These are phyloP conservation scores for Calycina herbarum DNA, from an alignment of 2,329 filamentous ascomycete species.

Conservation along the genomic window DNA sequence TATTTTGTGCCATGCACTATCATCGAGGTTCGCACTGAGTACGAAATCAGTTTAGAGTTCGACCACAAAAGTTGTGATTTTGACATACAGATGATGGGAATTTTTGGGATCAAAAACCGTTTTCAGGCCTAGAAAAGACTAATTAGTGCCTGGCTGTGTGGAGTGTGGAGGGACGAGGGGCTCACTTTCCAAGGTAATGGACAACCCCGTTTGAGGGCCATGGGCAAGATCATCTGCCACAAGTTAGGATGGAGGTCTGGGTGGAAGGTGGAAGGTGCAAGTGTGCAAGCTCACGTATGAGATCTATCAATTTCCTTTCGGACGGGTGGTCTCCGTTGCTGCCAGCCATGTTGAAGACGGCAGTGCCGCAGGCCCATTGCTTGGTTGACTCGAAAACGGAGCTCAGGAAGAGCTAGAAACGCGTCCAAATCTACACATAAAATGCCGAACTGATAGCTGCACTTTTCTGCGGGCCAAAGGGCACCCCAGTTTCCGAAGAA, in stretches of 20 bases:
- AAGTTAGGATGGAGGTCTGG: not conserved
- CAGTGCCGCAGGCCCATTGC: not conserved
- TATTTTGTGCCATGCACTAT: conserved; percentile 78
- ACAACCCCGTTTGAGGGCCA: not conserved
- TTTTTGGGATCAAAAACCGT: conserved; percentile 33
- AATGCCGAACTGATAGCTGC: not conserved
- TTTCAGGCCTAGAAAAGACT: conserved; percentile 31
- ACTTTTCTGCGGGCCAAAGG: not conserved
- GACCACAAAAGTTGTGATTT: not conserved
- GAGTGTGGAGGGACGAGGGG: not conserved
- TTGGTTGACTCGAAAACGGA: not conserved
- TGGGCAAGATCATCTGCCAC: not conserved
- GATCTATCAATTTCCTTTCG: not conserved
- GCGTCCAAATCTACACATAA: not conserved
- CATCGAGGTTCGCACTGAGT: conserved; percentile 51
- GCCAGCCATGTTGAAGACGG: conserved; percentile 1
- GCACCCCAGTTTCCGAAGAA: not conserved
- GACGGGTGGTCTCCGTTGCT: not conserved
- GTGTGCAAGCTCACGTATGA: not conserved
- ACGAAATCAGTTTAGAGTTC: not conserved
- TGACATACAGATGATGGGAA: conserved; percentile 32
- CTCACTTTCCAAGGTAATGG: not conserved
- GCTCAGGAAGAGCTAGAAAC: not conserved
- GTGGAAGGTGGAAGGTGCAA: not conserved
- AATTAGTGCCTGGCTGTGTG: not conserved